Evolutionary conservation across 345 rosid genomes (phyloP), one percentile per base, ranked within the genome.

Genomic region (Arabidopsis suecica): DNA sequence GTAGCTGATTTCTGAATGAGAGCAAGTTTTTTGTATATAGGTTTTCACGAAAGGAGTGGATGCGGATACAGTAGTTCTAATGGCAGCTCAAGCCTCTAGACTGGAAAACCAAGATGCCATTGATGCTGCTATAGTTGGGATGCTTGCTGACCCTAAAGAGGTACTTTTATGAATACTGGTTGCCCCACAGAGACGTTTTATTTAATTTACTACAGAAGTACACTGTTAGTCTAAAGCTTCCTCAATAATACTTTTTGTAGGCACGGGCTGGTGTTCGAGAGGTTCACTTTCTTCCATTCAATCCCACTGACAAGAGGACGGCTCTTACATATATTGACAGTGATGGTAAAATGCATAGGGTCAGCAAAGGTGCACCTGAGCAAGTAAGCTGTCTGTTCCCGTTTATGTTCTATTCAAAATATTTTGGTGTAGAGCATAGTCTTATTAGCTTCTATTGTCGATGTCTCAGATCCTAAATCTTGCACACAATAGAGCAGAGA

Each of bases 351-450:
- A 90, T 90, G 99, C 97, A 88, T 62, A 88, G 98, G 83, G 98
- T 94, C 69, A 94, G 97, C 84, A 94, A 94, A 86, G 99, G 99
- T 66, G 99, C 99, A 60, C 99, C 99, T 0, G 99, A 95, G 82
- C 99, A 95, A 96, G 99, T 93, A 82, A 71, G 41, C 34, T 69
- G 7, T 40, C 3, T 1, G 12, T 71, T 65, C 20, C 41, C 56
- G 30, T 56, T 53, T 34, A 4, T 18, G 11, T 6, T 54, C 33
- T 58, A 55, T 45, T 76, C 42, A 20, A 38, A 49, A 8, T 10
- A 58, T 0, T 36, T 32, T 51, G 22, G 12, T 33, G 63, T 75
- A 68, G 45, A 30, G 1, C n/a, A 9, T 3, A 48, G 56, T 58
- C 54, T 65, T 23, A 77, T 20, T 55, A 71, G 22, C 9, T 65